Percentiles rank a stretch among this genome's conserved stretches.
phyloP scores from a whole-genome alignment of 2,329 filamentous ascomycete species.

The Neonectria sp. region DNA sequence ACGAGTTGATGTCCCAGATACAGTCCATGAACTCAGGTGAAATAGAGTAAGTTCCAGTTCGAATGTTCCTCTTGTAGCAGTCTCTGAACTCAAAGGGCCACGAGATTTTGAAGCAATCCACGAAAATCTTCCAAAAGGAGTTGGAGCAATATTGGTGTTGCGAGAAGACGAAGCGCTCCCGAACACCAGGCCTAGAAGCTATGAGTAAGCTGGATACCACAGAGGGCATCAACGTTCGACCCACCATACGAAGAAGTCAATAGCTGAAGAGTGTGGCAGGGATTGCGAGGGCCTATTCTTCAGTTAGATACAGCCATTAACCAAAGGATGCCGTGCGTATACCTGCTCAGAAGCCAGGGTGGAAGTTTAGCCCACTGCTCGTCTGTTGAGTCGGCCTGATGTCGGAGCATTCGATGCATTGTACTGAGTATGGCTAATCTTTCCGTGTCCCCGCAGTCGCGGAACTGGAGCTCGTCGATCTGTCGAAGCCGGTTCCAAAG shows the following conservation, averaged over 20 bases:
- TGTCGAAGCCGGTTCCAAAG: slow-evolving; percentile 14
- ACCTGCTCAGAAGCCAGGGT: slow-evolving; percentile 18
- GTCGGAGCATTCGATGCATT: slow-evolving; percentile 17
- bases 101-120: slow-evolving; percentile 1
- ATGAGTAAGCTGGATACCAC: background rate
- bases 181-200: slow-evolving; percentile 8
- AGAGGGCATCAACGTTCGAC: background rate
- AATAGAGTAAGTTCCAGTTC: slow-evolving; percentile 8
- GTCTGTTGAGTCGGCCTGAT: slow-evolving; percentile 2
- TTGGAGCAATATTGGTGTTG: slow-evolving; percentile 21
- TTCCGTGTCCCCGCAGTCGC: slow-evolving; percentile 2
- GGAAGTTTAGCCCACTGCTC: slow-evolving; percentile 2
- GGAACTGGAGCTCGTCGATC: slow-evolving; percentile 17
- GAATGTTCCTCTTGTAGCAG: slow-evolving; percentile 14
- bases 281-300: slow-evolving; percentile 13
- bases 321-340: background rate
- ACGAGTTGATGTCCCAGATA: slow-evolving; percentile 12
- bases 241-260: slow-evolving; percentile 23
- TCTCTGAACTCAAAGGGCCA: slow-evolving; percentile 25
- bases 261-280: slow-evolving; percentile 19
- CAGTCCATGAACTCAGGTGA: slow-evolving; percentile 9
- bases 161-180: slow-evolving; percentile 21
- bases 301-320: no score
- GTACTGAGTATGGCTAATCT: slow-evolving; percentile 9
- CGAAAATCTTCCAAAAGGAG: slow-evolving; percentile 18